Evolutionary conservation across 78 protist genomes (phyloP), one percentile per base, ranked within the genome.

Genomic region (Emiliania huxleyi): DNA sequence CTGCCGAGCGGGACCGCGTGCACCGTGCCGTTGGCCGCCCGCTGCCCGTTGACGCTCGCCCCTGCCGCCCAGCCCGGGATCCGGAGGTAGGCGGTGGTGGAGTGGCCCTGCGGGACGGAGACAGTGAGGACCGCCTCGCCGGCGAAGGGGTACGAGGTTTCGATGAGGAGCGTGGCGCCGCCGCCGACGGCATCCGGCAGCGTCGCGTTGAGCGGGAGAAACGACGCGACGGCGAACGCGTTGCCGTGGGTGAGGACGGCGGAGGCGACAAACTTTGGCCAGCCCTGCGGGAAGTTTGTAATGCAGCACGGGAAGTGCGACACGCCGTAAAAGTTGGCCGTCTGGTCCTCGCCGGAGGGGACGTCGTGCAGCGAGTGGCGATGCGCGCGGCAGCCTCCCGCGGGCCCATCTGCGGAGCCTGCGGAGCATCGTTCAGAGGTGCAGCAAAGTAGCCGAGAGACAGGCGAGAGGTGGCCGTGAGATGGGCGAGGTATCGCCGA

Each of bases 271-370:
- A 73, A 37, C 83, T 73, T 73, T 29, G 83, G 83, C 83, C 83
- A 73, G 44, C 83, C 85, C 46, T 75, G 85, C 33, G 46, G 45
- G 26, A 75, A 75, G 85, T 75, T 75, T 44, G 85, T 75, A 25
- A 75, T 37, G 46, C 85, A 75, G 85, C 85, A 75, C 33, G 85
- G 85, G 46, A 75, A 75, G 46, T 75, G 85, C 46, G 46, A 40
- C 46, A 75, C 85, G 44, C 85, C 85, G 11, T 19, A 75, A 12
- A 40, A 75, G 85, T 75, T 75, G 22, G 85, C 15, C 35, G 12
- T 19, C 25, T 19, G n/a, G 46, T 75, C 85, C 46, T 75, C 85
- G 0, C 46, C 85, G 15, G 48, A 6, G 0, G 85, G 85, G n/a
- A 8, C 42, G 42, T 73, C 83, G 44, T 5, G 37, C 37, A 73